Evolutionary conservation across 257 asterid genomes (phyloP).

Genomic region (Pogostemon cablin): DNA sequence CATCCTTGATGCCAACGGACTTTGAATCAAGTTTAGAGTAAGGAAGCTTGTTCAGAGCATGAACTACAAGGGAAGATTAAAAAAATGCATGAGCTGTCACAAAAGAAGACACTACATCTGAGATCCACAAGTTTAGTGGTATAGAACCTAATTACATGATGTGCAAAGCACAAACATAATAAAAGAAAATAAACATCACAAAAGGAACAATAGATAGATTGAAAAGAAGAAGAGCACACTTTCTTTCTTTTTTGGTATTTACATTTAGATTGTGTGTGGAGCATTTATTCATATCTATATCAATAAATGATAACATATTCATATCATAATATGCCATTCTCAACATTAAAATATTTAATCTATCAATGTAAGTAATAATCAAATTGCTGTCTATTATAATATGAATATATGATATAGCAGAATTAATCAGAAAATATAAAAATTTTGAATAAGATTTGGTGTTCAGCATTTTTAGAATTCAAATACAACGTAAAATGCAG

Average conservation of each 20-base stretch:
- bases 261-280: conserved; percentile 14
- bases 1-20: conserved; percentile 82
- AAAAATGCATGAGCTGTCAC: conserved; percentile 33
- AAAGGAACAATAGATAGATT: conserved; percentile 13
- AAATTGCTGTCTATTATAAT: conserved; percentile 14
- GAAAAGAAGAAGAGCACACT: not conserved
- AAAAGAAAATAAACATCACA: conserved; percentile 26
- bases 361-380: conserved; percentile 13
- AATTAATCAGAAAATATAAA: conserved; percentile 10
- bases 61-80: conserved; percentile 63
- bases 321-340: conserved; percentile 15
- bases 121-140: not conserved
- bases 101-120: conserved; percentile 16
- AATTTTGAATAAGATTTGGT: conserved; percentile 11
- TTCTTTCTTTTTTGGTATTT: conserved; percentile 2
- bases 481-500: conserved; percentile 25
- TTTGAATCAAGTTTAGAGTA: conserved; percentile 95
- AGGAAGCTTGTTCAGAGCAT: conserved; percentile 97
- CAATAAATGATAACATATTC: conserved; percentile 2
- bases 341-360: conserved; percentile 11
- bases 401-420: not conserved
- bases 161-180: conserved; percentile 9
- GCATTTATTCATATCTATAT: not conserved
- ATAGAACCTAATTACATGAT: not conserved
- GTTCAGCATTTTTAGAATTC: conserved; percentile 23